Percentiles rank a stretch among this genome's conserved stretches.
phyloP scores from a whole-genome alignment of 2,329 filamentous ascomycete species.

The Lasiodiplodia theobromae region DNA sequence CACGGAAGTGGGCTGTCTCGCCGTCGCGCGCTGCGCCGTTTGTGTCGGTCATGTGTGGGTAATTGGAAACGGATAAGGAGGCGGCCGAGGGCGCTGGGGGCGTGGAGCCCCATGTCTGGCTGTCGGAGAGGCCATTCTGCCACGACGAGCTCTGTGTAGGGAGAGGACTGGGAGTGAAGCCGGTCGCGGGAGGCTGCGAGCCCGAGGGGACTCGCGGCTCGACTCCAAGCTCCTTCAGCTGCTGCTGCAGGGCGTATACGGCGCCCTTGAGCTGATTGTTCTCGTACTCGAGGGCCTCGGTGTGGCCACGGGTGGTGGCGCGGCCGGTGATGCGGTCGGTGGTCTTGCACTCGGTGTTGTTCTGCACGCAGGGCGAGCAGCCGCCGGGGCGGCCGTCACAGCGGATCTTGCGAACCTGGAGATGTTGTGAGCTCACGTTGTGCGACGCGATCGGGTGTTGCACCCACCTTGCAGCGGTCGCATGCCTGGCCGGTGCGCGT shows the following conservation, averaged over 20 bases:
- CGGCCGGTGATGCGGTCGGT: slow-evolving; percentile 87
- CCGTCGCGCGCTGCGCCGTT: slow-evolving; percentile 29
- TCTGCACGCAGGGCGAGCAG: slow-evolving; percentile 81
- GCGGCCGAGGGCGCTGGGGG: slow-evolving; percentile 36
- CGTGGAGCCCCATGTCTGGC: slow-evolving; percentile 37
- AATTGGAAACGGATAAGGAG: slow-evolving; percentile 32
- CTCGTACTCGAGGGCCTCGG: slow-evolving; percentile 77
- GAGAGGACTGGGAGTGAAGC: slow-evolving; percentile 31
- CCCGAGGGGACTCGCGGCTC: slow-evolving; percentile 59
- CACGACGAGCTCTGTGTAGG: slow-evolving; percentile 36
- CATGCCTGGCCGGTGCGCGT: slow-evolving; percentile 82
- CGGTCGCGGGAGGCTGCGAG: slow-evolving; percentile 40
- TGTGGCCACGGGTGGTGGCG: slow-evolving; percentile 78
- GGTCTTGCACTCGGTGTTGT: slow-evolving; percentile 79
- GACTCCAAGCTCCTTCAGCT: slow-evolving; percentile 67
- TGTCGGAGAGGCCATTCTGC: slow-evolving; percentile 22
- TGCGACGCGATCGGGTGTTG: slow-evolving; percentile 16
- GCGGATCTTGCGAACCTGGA: slow-evolving; percentile 81
- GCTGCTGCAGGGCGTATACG: slow-evolving; percentile 72
- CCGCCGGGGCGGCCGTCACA: slow-evolving; percentile 83
- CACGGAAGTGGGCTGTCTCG: slow-evolving; percentile 35
- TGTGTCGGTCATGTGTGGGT: slow-evolving; percentile 33
- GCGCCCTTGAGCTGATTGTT: slow-evolving; percentile 71
- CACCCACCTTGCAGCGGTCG: slow-evolving; percentile 81
- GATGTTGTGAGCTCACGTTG: neutral